Percentiles rank a stretch among this genome's conserved stretches.
Conservation (phyloP, 768 basidiomycete genomes). For the Lentinula sp. region DNA sequence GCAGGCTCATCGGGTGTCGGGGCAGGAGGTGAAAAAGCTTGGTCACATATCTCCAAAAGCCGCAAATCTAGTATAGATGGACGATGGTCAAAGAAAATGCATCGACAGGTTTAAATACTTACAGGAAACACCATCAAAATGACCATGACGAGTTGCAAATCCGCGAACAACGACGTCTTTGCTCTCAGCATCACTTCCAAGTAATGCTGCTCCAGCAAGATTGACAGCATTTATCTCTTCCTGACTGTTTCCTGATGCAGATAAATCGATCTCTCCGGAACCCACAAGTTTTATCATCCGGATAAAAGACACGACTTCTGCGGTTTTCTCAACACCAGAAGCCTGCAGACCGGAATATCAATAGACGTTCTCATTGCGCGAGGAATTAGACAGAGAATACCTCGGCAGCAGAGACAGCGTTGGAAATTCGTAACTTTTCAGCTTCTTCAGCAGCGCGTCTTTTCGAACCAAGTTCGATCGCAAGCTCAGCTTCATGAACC, state of each 20-base stretch:
- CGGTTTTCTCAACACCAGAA: conserved; percentile 30
- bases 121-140: conserved; percentile 62
- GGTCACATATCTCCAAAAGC: conserved; percentile 49
- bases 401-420: conserved; percentile 53
- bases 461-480: conserved; percentile 48
- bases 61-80: conserved; percentile 43
- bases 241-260: conserved; percentile 37
- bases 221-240: conserved; percentile 51
- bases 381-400: conserved; percentile 24
- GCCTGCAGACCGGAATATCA: background rate
- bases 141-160: conserved; percentile 52
- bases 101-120: conserved; percentile 17
- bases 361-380: background rate
- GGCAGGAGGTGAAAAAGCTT: conserved; percentile 43
- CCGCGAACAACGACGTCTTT: conserved; percentile 49
- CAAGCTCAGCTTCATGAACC: conserved; percentile 60
- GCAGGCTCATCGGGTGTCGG: conserved; percentile 33
- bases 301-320: conserved; percentile 51
- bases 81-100: conserved; percentile 3
- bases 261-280: conserved; percentile 34
- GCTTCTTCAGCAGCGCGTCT: conserved; percentile 50
- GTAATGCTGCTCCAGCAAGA: conserved; percentile 44
- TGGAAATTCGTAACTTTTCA: conserved; percentile 47
- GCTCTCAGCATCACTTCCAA: conserved; percentile 45
- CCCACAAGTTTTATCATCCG: conserved; percentile 49